These are phyloP conservation scores for Sarcodon sp. DNA, from an alignment of 768 basidiomycete species.

Conservation along the genomic window DNA sequence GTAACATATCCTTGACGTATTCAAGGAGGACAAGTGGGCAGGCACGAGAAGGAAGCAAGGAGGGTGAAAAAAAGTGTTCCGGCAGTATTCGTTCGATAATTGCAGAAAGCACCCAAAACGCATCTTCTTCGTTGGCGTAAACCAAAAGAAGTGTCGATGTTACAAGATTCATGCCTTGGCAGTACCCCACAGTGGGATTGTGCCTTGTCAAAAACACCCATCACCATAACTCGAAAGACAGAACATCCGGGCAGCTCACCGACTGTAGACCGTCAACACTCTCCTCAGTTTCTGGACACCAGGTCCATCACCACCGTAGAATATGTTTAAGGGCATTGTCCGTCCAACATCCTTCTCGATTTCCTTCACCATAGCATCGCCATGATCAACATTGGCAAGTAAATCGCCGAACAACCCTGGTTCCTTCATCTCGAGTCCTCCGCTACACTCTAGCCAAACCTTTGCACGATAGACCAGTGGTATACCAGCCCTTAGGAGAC, in stretches of 20 bases:
- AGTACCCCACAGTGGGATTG: constrained; percentile 88
- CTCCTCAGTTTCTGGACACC: constrained; percentile 87
- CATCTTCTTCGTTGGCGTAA: constrained; percentile 92
- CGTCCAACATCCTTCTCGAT: constrained; percentile 94
- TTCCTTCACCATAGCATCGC: constrained; percentile 48
- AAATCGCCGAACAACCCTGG: constrained; percentile 86
- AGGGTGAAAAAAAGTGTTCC: constrained; percentile 87
- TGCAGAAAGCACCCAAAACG: constrained; percentile 88
- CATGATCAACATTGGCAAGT: constrained; percentile 35
- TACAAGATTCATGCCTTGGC: constrained; percentile 92
- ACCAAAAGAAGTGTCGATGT: constrained; percentile 90
- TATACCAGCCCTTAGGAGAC: constrained; percentile 74
- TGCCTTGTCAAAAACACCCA: constrained; percentile 36
- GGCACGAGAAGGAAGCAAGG: constrained; percentile 83
- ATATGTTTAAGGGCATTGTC: constrained; percentile 90
- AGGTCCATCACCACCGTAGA: constrained; percentile 94
- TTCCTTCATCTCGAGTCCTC: constrained; percentile 83
- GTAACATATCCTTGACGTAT: constrained; percentile 67
- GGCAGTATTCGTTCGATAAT: constrained; percentile 86
- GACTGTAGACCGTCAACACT: constrained; percentile 85
- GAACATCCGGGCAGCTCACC: constrained; percentile 35
- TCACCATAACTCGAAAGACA: neutral
- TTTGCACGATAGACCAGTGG: constrained; percentile 82
- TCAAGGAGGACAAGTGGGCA: constrained; percentile 88
- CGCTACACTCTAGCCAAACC: constrained; percentile 90